Evolutionary conservation across 1,284 basidiomycete genomes (phyloP).

Genomic region (Cutaneotrichosporon sp.): DNA sequence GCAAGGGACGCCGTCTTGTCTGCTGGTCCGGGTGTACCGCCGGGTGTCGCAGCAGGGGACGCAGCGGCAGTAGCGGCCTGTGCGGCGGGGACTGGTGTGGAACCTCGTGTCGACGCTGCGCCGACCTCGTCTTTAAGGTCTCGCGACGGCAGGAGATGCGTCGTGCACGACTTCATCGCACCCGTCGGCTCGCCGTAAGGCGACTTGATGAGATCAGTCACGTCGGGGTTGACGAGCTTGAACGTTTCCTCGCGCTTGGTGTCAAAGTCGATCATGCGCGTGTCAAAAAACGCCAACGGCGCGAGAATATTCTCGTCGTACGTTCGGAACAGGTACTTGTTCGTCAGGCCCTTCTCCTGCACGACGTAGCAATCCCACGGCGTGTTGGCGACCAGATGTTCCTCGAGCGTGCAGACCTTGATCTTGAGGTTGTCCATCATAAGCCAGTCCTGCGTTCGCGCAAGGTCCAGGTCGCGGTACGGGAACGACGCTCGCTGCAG

Average conservation of each 20-base stretch:
- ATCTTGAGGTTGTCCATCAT: conserved; percentile 84
- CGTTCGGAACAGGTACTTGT: conserved; percentile 83
- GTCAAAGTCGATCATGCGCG: conserved; percentile 83
- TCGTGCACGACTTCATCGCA: conserved; percentile 78
- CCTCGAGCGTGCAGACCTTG: conserved; percentile 72
- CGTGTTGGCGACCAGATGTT: conserved; percentile 82
- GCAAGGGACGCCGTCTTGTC: conserved; percentile 1
- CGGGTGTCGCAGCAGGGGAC: not conserved
- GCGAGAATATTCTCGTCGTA: conserved; percentile 96
- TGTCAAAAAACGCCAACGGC: conserved; percentile 91
- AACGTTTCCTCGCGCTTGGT: conserved; percentile 54
- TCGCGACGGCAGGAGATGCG: conserved; percentile 60
- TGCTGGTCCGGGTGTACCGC: not conserved
- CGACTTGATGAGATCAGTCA: conserved; percentile 45
- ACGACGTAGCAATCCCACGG: conserved; percentile 84
- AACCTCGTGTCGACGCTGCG: not conserved
- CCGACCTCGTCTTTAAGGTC: conserved; percentile 2
- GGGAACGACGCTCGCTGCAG: conserved; percentile 80
- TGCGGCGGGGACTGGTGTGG: conserved; percentile 3
- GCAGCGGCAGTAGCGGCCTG: not conserved
- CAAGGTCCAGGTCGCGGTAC: conserved; percentile 73
- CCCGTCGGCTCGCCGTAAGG: conserved; percentile 55
- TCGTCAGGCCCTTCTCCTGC: conserved; percentile 62
- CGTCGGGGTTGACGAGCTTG: conserved; percentile 36
- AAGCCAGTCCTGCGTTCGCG: conserved; percentile 72